phyloP scores from a whole-genome alignment of 2,329 filamentous ascomycete genomes.

The Stachybotrys echinatus region DNA sequence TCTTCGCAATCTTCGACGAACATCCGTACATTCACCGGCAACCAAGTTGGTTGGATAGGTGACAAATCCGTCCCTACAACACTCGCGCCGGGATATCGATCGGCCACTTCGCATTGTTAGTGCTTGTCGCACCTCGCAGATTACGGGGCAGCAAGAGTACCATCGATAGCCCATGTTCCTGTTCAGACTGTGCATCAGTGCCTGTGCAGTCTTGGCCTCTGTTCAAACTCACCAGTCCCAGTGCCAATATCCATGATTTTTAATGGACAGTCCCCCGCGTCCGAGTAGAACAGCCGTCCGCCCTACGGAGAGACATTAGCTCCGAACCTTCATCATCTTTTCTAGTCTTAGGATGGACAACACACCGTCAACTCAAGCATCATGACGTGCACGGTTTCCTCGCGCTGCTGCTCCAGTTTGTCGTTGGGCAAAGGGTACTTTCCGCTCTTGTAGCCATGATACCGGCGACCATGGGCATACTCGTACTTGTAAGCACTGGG shows the following conservation, averaged over 20 bases:
- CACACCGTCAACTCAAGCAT: constrained; percentile 37
- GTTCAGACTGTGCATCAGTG: constrained; percentile 4
- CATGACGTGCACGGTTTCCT: constrained; percentile 39
- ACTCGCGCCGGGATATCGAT: constrained; percentile 32
- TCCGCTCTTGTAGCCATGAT: constrained; percentile 37
- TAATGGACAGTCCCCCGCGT: constrained; percentile 31
- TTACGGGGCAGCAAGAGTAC: constrained; percentile 17
- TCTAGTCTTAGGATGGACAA: too few species aligned
- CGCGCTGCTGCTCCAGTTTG: constrained; percentile 36
- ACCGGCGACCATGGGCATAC: constrained; percentile 27
- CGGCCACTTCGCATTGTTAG: constrained; percentile 26
- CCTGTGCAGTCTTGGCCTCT: neutral
- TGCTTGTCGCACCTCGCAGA: neutral
- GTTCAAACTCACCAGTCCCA: constrained; percentile 33
- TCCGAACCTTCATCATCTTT: neutral
- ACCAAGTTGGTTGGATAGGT: constrained; percentile 39
- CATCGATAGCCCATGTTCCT: constrained; percentile 50
- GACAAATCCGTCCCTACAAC: constrained; percentile 37
- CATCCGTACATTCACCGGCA: constrained; percentile 57
- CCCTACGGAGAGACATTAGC: constrained; percentile 16
- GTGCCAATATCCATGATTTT: constrained; percentile 45
- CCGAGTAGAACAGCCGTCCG: constrained; percentile 33
- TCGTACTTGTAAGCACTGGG: constrained; percentile 28
- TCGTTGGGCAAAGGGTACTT: constrained; percentile 44
- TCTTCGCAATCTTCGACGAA: constrained; percentile 57